Conservation (phyloP, 306 rosid genomes). For the Begonia loranthoides region DNA sequence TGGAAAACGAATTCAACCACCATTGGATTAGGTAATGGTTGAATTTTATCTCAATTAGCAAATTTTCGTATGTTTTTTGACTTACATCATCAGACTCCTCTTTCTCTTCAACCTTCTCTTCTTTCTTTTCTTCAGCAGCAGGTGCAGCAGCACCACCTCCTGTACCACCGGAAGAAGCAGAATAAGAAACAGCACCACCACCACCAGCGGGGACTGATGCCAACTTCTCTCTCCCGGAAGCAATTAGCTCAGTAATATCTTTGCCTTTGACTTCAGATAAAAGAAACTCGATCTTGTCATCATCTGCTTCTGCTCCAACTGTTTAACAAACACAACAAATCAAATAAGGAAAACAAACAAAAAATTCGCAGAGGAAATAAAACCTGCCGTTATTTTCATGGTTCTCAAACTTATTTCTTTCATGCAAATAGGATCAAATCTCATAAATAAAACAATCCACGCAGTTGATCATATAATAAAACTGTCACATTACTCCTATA, state of each 20-base stretch:
- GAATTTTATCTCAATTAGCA: too few species aligned
- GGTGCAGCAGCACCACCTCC: conserved; percentile 6
- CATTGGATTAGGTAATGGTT: too few species aligned
- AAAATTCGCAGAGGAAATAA: too few species aligned
- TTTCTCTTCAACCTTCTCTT: conserved; percentile 14
- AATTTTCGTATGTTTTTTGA: too few species aligned
- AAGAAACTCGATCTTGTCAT: not conserved
- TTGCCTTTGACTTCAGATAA: conserved; percentile 12
- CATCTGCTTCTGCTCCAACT: conserved; percentile 11
- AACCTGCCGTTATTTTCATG: too few species aligned
- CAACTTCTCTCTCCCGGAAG: conserved; percentile 15
- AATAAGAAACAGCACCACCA: conserved; percentile 5
- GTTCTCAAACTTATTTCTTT: too few species aligned
- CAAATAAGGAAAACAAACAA: not conserved
- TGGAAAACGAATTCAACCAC: not conserved
- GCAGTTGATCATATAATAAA: too few species aligned
- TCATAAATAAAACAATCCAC: too few species aligned
- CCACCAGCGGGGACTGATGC: conserved; percentile 14
- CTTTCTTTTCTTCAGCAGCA: conserved; percentile 11
- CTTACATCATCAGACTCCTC: conserved; percentile 15
- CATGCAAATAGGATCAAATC: too few species aligned
- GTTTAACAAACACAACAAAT: not conserved
- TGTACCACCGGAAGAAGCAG: conserved; percentile 3
- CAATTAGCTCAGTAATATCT: conserved; percentile 12
- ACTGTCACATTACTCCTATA: too few species aligned